Evolutionary conservation across 2,329 filamentous ascomycete genomes (phyloP).

Genomic region (Aschersonia sp.): DNA sequence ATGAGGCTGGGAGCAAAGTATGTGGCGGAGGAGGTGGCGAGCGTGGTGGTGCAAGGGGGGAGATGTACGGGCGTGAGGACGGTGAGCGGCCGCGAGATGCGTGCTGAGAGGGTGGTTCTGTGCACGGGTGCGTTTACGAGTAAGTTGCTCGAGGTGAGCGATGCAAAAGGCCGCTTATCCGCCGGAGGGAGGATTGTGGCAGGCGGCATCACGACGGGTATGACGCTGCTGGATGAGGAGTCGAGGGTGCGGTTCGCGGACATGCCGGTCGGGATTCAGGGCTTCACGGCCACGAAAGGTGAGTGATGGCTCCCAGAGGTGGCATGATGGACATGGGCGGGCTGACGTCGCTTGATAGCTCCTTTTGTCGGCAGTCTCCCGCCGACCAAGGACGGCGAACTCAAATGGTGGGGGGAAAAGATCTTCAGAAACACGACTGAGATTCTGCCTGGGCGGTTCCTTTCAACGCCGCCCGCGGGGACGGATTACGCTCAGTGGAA

Average conservation of each 20-base stretch:
- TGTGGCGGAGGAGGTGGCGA: constrained; percentile 32
- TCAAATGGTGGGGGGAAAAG: constrained; percentile 49
- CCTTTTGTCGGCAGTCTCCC: constrained; percentile 44
- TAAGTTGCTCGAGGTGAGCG: constrained; percentile 37
- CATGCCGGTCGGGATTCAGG: constrained; percentile 34
- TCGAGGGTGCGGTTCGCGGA: constrained; percentile 28
- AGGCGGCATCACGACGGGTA: constrained; percentile 43
- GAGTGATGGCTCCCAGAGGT: neutral
- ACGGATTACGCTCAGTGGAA: constrained; percentile 50
- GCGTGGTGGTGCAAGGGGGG: constrained; percentile 5
- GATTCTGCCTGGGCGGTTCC: constrained; percentile 32
- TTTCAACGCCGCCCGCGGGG: constrained; percentile 41
- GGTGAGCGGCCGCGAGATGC: constrained; percentile 25
- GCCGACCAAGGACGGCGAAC: constrained; percentile 30
- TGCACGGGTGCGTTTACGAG: constrained; percentile 45
- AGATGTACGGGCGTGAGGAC: constrained; percentile 34
- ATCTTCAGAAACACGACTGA: constrained; percentile 43
- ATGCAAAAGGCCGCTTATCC: constrained; percentile 30
- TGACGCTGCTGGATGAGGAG: constrained; percentile 34
- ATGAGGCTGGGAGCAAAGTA: constrained; percentile 45
- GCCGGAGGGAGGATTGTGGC: constrained; percentile 41
- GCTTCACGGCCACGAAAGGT: constrained; percentile 21
- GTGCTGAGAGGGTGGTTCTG: constrained; percentile 36
- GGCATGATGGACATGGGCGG: neutral
- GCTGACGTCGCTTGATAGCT: constrained; percentile 16